These are phyloP conservation scores for Zygosaccharomyces pseudobailii DNA, from an alignment of 1,139 yeast species.

Conservation along the genomic window DNA sequence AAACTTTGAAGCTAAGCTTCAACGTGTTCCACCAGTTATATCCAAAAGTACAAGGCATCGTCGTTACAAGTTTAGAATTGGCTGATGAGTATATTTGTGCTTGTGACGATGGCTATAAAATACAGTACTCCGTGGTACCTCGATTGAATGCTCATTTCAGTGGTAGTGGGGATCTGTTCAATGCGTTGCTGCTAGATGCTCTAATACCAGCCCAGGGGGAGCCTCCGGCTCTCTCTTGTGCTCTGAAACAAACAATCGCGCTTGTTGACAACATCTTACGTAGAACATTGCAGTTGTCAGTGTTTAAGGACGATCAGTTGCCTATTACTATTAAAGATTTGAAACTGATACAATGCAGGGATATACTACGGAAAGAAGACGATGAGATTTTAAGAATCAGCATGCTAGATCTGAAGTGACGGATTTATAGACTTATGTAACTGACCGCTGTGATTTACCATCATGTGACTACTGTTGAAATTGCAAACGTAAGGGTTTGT, in stretches of 20 bases:
- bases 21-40: constrained; percentile 45
- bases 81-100: constrained; percentile 44
- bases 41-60: constrained; percentile 53
- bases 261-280: constrained; percentile 34
- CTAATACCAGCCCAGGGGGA: constrained; percentile 33
- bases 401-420: neutral
- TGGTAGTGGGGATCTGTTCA: constrained; percentile 90
- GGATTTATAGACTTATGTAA: neutral
- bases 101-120: constrained; percentile 37
- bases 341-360: constrained; percentile 33
- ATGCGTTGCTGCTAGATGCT: constrained; percentile 69
- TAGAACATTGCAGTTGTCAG: constrained; percentile 30
- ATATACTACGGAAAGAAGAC: constrained; percentile 16
- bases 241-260: constrained; percentile 33
- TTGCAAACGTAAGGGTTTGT: neutral
- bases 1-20: constrained; percentile 45
- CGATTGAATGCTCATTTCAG: constrained; percentile 70
- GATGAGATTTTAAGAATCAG: neutral
- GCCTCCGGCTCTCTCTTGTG: constrained; percentile 15
- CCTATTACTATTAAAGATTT: constrained; percentile 34
- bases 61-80: constrained; percentile 57
- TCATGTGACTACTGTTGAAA: neutral
- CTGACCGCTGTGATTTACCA: neutral
- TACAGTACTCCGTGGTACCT: constrained; percentile 46
- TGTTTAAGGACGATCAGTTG: constrained; percentile 3